Evolutionary conservation across 2,329 filamentous ascomycete genomes (phyloP).

Genomic region (Epichloe amarillans): DNA sequence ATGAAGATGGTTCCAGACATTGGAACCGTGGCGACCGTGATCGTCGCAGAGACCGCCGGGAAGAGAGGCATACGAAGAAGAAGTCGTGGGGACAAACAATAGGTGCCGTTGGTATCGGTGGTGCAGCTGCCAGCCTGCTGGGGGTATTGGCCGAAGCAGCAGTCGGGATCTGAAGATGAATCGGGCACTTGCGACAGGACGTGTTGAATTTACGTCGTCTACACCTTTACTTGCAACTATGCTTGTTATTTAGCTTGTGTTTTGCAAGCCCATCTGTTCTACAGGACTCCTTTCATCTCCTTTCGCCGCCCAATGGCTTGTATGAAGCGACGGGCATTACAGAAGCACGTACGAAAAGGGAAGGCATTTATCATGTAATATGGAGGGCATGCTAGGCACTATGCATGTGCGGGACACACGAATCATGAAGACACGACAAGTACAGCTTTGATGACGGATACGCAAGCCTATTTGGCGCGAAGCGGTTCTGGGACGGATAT

Average conservation of each 20-base stretch:
- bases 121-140: constrained; percentile 44
- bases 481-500: not conserved
- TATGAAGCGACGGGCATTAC: not conserved
- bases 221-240: not conserved
- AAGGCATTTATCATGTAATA: not conserved
- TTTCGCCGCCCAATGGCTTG: not conserved
- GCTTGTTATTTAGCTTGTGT: not conserved
- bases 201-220: not conserved
- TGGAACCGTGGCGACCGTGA: constrained; percentile 29
- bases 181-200: not conserved
- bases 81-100: constrained; percentile 40
- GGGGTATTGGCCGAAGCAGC: constrained; percentile 46
- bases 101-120: constrained; percentile 44
- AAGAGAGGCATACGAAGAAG: constrained; percentile 26
- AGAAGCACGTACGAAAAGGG: not conserved
- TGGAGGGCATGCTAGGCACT: not conserved
- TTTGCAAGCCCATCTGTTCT: not conserved
- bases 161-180: constrained; percentile 13
- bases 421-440: not conserved
- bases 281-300: not conserved
- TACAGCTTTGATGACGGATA: not conserved
- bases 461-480: too few relatives aligned
- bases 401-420: not conserved
- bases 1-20: constrained; percentile 16
- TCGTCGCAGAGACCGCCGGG: constrained; percentile 22